Percentiles rank a stretch among this genome's conserved stretches.
Evolutionary conservation across 345 rosid species (phyloP).

Genomic region (Alliaria petiolata): DNA sequence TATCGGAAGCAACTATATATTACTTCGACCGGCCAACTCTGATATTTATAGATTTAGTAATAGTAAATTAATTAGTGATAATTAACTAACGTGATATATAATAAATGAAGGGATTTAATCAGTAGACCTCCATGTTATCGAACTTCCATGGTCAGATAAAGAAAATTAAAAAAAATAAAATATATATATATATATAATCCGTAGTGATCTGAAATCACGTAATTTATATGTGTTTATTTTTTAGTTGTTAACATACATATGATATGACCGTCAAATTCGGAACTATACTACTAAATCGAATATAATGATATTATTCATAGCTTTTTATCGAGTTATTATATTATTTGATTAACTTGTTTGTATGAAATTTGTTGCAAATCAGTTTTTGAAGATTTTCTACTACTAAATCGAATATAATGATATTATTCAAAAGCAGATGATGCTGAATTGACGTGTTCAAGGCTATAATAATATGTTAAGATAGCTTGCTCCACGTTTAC

Average conservation of each 20-base stretch:
- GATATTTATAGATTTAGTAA: neutral
- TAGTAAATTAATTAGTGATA: too few relatives aligned
- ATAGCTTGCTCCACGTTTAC: conserved; percentile 30
- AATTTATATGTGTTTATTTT: neutral
- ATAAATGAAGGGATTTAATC: too few relatives aligned
- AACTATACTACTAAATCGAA: too few relatives aligned
- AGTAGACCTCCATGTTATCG: neutral
- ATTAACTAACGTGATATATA: too few relatives aligned
- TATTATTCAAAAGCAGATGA: neutral
- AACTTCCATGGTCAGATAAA: neutral
- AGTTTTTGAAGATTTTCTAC: neutral
- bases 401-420: neutral
- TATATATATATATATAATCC: neutral
- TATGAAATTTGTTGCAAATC: conserved; percentile 8
- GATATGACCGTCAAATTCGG: conserved; percentile 9
- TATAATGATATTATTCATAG: too few relatives aligned
- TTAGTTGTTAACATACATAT: neutral
- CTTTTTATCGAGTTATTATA: neutral
- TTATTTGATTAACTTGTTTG: neutral
- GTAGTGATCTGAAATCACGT: neutral
- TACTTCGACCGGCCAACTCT: too few relatives aligned
- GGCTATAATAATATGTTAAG: neutral
- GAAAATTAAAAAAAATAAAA: too few relatives aligned
- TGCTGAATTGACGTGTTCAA: neutral
- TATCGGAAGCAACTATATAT: too few relatives aligned